Evolutionary conservation across 345 rosid genomes (phyloP).

Genomic region (Acer yangbiense): DNA sequence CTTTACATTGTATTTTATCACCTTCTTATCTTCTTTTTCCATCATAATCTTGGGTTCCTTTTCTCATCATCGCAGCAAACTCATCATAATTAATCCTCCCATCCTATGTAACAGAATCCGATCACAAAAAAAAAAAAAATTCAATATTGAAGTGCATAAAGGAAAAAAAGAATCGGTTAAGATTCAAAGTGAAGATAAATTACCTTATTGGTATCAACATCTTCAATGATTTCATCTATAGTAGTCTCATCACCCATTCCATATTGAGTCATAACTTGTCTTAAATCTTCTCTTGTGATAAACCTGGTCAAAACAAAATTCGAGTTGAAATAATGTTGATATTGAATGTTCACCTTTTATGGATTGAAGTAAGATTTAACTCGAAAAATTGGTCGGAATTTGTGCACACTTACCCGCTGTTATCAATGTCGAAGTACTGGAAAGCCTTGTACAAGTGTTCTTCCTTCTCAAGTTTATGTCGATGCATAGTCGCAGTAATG

Average conservation of each 20-base stretch:
- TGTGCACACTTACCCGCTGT: constrained; percentile 65
- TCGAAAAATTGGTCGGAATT: no score
- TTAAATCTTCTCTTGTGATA: constrained; percentile 88
- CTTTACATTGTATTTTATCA: background rate
- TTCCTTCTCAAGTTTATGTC: constrained; percentile 78
- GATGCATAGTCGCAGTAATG: constrained; percentile 85
- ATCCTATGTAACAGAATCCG: constrained; percentile 39
- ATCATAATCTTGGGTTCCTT: constrained; percentile 46
- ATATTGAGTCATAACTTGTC: constrained; percentile 63
- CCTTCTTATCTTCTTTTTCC: background rate
- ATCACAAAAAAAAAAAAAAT: background rate
- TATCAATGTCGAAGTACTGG: constrained; percentile 71
- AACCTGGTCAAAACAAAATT: constrained; percentile 34
- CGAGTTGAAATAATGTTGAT: background rate
- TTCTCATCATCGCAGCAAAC: constrained; percentile 74
- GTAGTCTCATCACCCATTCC: constrained; percentile 84
- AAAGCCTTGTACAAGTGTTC: constrained; percentile 73
- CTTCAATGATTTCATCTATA: constrained; percentile 72
- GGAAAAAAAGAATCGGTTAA: background rate
- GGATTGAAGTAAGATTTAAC: no score
- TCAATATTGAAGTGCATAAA: background rate
- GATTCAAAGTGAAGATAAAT: background rate
- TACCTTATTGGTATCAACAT: constrained; percentile 86
- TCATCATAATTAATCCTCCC: constrained; percentile 78
- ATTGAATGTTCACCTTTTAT: no score